phyloP scores from a whole-genome alignment of 1,284 basidiomycete genomes.

The Irpex sp. region DNA sequence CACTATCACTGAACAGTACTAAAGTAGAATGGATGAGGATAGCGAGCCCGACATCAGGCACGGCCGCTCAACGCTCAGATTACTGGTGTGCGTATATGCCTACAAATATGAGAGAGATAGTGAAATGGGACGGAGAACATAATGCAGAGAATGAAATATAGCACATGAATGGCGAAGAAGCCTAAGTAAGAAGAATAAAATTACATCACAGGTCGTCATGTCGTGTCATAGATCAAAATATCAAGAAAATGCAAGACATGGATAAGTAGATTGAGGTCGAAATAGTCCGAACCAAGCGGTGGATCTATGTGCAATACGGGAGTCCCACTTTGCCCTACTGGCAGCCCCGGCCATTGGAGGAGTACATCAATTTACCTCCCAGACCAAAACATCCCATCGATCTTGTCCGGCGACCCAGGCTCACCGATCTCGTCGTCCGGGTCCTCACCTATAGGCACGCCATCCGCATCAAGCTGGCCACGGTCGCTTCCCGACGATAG shows the following conservation, averaged over 20 bases:
- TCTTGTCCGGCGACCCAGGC: constrained; percentile 11
- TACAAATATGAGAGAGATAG: not conserved
- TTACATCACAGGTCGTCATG: not conserved
- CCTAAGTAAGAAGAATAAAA: not conserved
- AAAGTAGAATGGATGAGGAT: not conserved
- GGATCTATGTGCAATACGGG: too few species aligned
- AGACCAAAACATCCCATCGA: constrained; percentile 10
- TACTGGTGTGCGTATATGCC: not conserved
- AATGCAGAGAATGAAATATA: not conserved
- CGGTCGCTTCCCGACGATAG: not conserved
- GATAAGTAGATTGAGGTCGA: too few species aligned
- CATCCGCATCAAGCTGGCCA: constrained; percentile 6
- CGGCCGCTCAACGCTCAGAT: too few species aligned
- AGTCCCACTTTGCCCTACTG: too few species aligned
- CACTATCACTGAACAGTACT: not conserved
- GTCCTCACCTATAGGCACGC: not conserved
- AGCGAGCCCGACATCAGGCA: not conserved
- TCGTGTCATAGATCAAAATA: not conserved
- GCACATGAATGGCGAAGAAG: not conserved
- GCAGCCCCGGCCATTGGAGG: too few species aligned
- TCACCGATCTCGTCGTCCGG: constrained; percentile 4
- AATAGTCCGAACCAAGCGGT: too few species aligned
- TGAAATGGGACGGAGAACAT: not conserved
- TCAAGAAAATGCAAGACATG: not conserved
- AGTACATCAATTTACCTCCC: constrained; percentile 4